Evolutionary conservation across 2,329 filamentous ascomycete genomes (phyloP).

Genomic region (Cephalotrichum gorgonifer): DNA sequence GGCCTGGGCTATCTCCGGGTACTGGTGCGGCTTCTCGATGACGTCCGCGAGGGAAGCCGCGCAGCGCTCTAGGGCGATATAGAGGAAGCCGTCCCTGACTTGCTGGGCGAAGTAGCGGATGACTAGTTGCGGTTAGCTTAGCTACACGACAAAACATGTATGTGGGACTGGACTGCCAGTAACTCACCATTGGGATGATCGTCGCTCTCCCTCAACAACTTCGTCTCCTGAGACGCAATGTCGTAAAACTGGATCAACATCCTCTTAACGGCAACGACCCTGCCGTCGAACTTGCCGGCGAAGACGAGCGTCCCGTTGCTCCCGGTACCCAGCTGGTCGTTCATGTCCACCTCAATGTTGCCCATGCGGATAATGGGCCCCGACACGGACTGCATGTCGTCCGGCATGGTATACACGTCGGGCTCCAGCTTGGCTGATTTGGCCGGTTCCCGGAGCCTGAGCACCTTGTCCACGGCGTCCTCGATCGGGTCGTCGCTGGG

Average conservation of each 20-base stretch:
- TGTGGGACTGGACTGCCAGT: too few relatives aligned
- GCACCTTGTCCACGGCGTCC: conserved; percentile 48
- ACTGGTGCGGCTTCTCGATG: conserved; percentile 62
- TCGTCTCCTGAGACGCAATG: conserved; percentile 88
- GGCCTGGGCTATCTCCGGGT: conserved; percentile 58
- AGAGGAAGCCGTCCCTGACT: conserved; percentile 79
- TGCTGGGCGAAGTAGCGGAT: conserved; percentile 95
- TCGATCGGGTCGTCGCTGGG: conserved; percentile 38
- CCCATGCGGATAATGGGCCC: conserved; percentile 51
- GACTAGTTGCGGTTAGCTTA: conserved; percentile 39
- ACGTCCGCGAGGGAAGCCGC: conserved; percentile 90
- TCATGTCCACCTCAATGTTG: conserved; percentile 53
- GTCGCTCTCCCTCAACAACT: conserved; percentile 82
- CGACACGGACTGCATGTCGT: conserved; percentile 49
- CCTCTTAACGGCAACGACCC: conserved; percentile 89
- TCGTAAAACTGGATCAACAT: conserved; percentile 96
- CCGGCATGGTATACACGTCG: conserved; percentile 47
- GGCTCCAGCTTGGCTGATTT: conserved; percentile 44
- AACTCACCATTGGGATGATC: conserved; percentile 72
- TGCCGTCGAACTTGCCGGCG: conserved; percentile 85
- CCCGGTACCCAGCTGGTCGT: conserved; percentile 60
- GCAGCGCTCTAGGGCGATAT: conserved; percentile 91
- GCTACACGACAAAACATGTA: not conserved
- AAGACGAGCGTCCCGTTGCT: conserved; percentile 98
- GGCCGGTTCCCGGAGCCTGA: conserved; percentile 42